Percentiles rank a stretch among this genome's conserved stretches.
Conservation (phyloP, 257 asterid genomes). For the Verbena officinalis region DNA sequence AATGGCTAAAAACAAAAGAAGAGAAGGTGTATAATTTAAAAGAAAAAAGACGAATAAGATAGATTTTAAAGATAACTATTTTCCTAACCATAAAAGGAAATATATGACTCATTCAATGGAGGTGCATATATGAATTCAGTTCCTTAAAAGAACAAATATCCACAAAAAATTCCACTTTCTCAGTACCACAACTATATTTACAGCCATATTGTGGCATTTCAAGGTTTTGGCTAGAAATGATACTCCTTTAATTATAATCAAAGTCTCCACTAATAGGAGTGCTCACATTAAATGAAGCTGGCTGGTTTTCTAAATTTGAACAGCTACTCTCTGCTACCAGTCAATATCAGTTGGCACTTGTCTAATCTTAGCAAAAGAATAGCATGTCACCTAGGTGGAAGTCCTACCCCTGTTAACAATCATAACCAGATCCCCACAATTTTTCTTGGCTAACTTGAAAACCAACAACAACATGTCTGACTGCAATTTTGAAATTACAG, state of each 20-base stretch:
- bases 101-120: conserved; percentile 8
- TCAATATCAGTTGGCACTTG: conserved; percentile 12
- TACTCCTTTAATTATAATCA: background rate
- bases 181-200: background rate
- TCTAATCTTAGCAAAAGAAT: conserved; percentile 17
- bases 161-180: conserved; percentile 13
- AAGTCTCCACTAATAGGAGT: conserved; percentile 3
- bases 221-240: background rate
- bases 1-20: background rate
- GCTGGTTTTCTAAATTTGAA: conserved; percentile 21
- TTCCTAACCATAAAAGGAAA: conserved; percentile 12
- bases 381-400: conserved; percentile 3
- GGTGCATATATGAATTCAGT: conserved; percentile 12
- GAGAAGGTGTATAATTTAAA: background rate
- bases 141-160: conserved; percentile 23
- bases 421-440: conserved; percentile 11
- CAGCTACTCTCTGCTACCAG: conserved; percentile 15
- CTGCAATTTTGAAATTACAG: background rate
- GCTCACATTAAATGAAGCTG: conserved; percentile 21
- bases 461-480: background rate
- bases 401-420: conserved; percentile 18
- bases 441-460: conserved; percentile 21
- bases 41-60: background rate
- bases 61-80: conserved; percentile 6
- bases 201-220: conserved; percentile 11